Conservation (phyloP, 2,329 filamentous ascomycete species). For the Monilinia fructicola region DNA sequence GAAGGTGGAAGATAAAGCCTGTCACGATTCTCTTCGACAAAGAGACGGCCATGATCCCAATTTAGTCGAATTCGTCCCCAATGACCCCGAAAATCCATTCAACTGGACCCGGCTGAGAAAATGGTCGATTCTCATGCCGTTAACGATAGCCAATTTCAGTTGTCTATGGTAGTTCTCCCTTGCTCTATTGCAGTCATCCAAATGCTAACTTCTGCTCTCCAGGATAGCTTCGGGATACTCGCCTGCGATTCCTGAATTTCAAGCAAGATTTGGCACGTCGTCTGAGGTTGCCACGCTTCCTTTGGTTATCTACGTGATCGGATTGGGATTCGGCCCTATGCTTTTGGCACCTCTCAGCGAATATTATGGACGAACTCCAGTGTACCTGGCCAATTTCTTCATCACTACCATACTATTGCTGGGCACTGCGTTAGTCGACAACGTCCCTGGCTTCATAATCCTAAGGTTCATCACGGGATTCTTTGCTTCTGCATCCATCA, state of each 20-base stretch:
- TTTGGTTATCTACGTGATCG: conserved; percentile 52
- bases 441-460: conserved; percentile 46
- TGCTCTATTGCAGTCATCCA: conserved; percentile 48
- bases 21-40: neutral
- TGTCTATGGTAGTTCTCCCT: conserved; percentile 48
- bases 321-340: conserved; percentile 61
- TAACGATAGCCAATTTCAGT: conserved; percentile 27
- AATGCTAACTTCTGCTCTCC: conserved; percentile 45
- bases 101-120: conserved; percentile 35
- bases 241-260: conserved; percentile 4
- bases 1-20: neutral
- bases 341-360: conserved; percentile 62
- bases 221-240: conserved; percentile 30
- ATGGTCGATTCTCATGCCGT: conserved; percentile 34
- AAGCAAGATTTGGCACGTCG: conserved; percentile 3
- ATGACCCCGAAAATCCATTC: conserved; percentile 35
- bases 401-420: conserved; percentile 60
- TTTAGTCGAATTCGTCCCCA: conserved; percentile 18
- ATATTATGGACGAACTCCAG: conserved; percentile 51
- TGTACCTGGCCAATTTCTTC: conserved; percentile 48
- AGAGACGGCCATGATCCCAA: neutral
- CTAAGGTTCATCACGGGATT: conserved; percentile 52
- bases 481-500: conserved; percentile 42
- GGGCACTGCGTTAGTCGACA: conserved; percentile 60
- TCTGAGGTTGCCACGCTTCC: conserved; percentile 18